These are phyloP conservation scores for Termitomyces sp. DNA, from an alignment of 768 basidiomycete genomes.

Conservation along the genomic window DNA sequence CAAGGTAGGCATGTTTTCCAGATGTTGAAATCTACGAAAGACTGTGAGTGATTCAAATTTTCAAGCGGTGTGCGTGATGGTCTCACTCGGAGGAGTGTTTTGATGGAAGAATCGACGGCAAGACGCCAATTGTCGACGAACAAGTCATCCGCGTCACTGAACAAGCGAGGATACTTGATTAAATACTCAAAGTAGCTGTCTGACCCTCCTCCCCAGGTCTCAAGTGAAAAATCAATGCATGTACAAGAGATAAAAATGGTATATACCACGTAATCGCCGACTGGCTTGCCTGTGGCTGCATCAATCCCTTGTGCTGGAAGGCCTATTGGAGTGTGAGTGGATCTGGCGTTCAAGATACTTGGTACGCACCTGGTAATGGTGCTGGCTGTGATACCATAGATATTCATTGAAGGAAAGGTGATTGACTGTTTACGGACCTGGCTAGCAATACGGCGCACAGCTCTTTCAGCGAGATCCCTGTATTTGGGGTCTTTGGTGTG, in stretches of 20 bases:
- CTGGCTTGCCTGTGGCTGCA: slow-evolving; percentile 39
- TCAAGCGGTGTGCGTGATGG: neutral
- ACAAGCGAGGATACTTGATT: slow-evolving; percentile 70
- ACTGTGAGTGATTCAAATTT: neutral
- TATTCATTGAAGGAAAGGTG: neutral
- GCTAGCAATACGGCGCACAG: slow-evolving; percentile 46
- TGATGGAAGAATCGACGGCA: slow-evolving; percentile 70
- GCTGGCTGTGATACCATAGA: slow-evolving; percentile 19
- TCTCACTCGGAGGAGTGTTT: slow-evolving; percentile 48
- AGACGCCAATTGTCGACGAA: slow-evolving; percentile 64
- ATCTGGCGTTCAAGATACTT: slow-evolving; percentile 29
- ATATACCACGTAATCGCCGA: slow-evolving; percentile 48
- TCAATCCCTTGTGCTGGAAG: slow-evolving; percentile 51
- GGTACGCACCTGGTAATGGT: slow-evolving; percentile 24
- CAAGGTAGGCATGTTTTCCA: slow-evolving; percentile 56
- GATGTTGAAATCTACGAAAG: slow-evolving; percentile 55
- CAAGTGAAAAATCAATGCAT: neutral
- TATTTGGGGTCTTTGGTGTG: slow-evolving; percentile 60
- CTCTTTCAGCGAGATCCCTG: slow-evolving; percentile 42
- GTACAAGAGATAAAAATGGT: neutral
- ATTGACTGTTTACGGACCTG: slow-evolving; percentile 20
- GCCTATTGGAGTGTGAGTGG: slow-evolving; percentile 25
- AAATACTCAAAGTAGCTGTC: slow-evolving; percentile 79
- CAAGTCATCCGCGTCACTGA: slow-evolving; percentile 51
- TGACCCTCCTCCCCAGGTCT: slow-evolving; percentile 64